Evolutionary conservation across 2,329 filamentous ascomycete genomes (phyloP).

Genomic region (Sporothrix protearum): DNA sequence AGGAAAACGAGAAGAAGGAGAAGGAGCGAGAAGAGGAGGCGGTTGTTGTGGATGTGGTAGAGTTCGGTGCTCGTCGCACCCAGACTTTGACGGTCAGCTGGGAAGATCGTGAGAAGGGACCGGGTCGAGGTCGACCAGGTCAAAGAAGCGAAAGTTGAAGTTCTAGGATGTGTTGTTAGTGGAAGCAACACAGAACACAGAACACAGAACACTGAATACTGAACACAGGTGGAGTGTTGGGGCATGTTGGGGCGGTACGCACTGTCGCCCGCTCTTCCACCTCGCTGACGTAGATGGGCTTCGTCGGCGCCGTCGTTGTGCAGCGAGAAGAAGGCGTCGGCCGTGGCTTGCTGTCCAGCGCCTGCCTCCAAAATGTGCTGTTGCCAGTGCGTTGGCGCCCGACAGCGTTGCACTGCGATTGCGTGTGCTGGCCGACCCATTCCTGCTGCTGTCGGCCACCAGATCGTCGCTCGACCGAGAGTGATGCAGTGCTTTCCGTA

Average conservation of each 20-base stretch:
- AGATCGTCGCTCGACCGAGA: conserved; percentile 55
- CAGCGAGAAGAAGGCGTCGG: conserved; percentile 85
- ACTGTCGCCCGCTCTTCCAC: conserved; percentile 70
- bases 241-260: not conserved
- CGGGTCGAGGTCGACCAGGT: conserved; percentile 62
- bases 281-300: conserved; percentile 90
- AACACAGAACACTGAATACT: too few species aligned
- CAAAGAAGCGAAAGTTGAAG: conserved; percentile 83
- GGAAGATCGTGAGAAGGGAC: conserved; percentile 62
- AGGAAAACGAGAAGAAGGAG: too few species aligned
- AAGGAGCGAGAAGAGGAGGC: not conserved
- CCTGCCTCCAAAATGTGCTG: conserved; percentile 73
- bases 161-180: conserved; percentile 55
- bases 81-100: conserved; percentile 69
- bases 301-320: conserved; percentile 64
- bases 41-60: not conserved
- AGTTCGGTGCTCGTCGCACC: conserved; percentile 50
- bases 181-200: not conserved
- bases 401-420: conserved; percentile 50
- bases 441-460: conserved; percentile 32
- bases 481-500: conserved; percentile 44
- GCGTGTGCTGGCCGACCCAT: conserved; percentile 30
- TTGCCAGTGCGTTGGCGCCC: conserved; percentile 39
- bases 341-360: conserved; percentile 68
- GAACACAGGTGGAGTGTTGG: too few species aligned